phyloP scores from a whole-genome alignment of 306 rosid species.

The Datisca glomerata region DNA sequence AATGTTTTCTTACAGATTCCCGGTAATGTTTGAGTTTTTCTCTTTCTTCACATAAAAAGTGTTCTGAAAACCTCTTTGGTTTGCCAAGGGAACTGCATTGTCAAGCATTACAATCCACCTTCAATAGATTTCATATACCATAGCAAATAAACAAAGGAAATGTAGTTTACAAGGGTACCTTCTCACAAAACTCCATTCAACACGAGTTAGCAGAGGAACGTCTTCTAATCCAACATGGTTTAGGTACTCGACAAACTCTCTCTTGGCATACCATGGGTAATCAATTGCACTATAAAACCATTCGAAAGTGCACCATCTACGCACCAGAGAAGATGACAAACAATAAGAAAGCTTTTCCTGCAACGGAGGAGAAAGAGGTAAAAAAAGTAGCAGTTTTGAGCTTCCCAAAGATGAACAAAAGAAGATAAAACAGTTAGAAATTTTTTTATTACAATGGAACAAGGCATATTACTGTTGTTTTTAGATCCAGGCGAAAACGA shows the following conservation, averaged over 20 bases:
- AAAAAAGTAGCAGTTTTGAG: neutral
- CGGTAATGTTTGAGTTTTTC: conserved; percentile 75
- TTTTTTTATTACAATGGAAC: too few relatives aligned
- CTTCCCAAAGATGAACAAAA: neutral
- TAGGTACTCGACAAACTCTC: conserved; percentile 87
- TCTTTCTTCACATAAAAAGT: conserved; percentile 63
- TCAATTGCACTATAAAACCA: conserved; percentile 97
- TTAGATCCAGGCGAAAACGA: too few relatives aligned
- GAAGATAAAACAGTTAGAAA: too few relatives aligned
- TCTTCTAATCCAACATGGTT: conserved; percentile 87
- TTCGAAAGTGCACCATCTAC: conserved; percentile 80
- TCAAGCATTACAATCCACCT: conserved; percentile 11
- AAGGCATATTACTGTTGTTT: too few relatives aligned
- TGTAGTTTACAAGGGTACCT: conserved; percentile 31
- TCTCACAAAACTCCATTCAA: conserved; percentile 88
- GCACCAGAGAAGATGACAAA: conserved; percentile 53
- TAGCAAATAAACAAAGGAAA: neutral
- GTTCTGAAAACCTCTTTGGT: conserved; percentile 91
- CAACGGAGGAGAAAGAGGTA: conserved; percentile 15
- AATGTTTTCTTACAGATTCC: conserved; percentile 75
- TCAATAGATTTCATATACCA: neutral
- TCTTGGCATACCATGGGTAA: conserved; percentile 90
- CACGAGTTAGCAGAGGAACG: conserved; percentile 77
- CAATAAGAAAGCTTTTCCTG: conserved; percentile 70
- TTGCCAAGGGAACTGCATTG: conserved; percentile 85